A percentile compares a stretch with the other conserved stretches of the same genome.
phyloP scores from a whole-genome alignment of 2,329 filamentous ascomycete genomes.

The Daldinia sp. region DNA sequence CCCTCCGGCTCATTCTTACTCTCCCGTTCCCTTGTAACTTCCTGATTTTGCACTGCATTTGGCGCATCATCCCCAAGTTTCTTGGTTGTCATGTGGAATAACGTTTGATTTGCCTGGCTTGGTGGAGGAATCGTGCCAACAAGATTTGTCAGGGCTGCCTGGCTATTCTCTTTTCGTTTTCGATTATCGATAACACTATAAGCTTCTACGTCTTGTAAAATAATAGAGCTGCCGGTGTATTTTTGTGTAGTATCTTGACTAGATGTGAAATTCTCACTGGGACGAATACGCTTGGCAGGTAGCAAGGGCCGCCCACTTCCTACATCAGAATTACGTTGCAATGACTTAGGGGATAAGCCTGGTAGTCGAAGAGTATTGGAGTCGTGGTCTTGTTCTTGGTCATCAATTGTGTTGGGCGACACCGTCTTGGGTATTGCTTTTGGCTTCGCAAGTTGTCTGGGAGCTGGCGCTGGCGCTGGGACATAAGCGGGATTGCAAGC shows the following conservation, averaged over 20 bases:
- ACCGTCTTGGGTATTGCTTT: conserved; percentile 35
- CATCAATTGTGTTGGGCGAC: background rate
- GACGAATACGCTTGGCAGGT: conserved; percentile 31
- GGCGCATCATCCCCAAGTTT: background rate
- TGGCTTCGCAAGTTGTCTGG: conserved; percentile 29
- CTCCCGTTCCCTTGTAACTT: background rate
- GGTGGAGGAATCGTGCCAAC: background rate
- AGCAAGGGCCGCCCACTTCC: conserved; percentile 12
- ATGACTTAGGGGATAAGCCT: conserved; percentile 1
- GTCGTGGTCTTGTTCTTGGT: conserved; percentile 1
- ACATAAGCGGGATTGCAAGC: conserved; percentile 64
- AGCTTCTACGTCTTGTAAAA: conserved; percentile 45
- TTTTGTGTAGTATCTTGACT: background rate
- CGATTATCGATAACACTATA: conserved; percentile 42
- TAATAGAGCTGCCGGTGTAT: conserved; percentile 33
- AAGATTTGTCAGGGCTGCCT: conserved; percentile 1
- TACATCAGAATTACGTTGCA: background rate
- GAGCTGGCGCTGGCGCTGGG: conserved; percentile 42
- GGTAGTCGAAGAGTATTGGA: background rate
- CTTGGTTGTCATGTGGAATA: conserved; percentile 3
- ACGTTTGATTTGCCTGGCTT: conserved; percentile 11
- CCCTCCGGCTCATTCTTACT: background rate
- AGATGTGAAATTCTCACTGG: background rate
- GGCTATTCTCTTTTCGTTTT: conserved; percentile 29
- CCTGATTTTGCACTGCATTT: background rate